Conservation (phyloP, 805 yeast genomes). For the Scheffersomyces coipomensis region DNA sequence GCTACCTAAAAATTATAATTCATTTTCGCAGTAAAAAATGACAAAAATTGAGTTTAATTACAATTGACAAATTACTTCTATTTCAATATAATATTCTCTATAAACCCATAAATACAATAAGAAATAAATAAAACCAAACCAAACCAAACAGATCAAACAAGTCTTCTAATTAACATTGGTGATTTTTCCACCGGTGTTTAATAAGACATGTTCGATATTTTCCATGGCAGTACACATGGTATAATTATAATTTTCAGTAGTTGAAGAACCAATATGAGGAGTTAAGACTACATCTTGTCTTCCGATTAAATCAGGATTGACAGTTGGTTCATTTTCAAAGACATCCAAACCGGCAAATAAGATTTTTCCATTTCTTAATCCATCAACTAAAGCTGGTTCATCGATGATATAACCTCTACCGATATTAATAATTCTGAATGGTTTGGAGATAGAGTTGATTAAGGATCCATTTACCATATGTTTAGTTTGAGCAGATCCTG, state of each 20-base stretch:
- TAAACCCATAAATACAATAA: too few species aligned
- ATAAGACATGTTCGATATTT: slow-evolving; percentile 48
- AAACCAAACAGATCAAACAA: too few species aligned
- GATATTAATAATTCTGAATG: slow-evolving; percentile 66
- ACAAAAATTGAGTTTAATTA: too few species aligned
- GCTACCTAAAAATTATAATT: too few species aligned
- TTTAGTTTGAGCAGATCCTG: slow-evolving; percentile 57
- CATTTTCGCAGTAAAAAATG: too few species aligned
- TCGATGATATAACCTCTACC: slow-evolving; percentile 74
- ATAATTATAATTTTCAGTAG: slow-evolving; percentile 50
- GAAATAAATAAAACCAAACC: too few species aligned
- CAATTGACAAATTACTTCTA: too few species aligned
- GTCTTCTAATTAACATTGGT: slow-evolving; percentile 8
- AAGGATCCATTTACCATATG: slow-evolving; percentile 51
- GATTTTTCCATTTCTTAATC: slow-evolving; percentile 57
- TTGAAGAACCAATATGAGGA: slow-evolving; percentile 74
- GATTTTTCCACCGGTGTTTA: slow-evolving; percentile 2
- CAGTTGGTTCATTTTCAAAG: slow-evolving; percentile 59
- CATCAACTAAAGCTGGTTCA: slow-evolving; percentile 60
- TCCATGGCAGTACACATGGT: slow-evolving; percentile 53
- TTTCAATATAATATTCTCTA: too few species aligned
- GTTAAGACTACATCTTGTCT: slow-evolving; percentile 65
- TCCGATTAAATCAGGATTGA: slow-evolving; percentile 48
- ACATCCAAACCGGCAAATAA: slow-evolving; percentile 74
- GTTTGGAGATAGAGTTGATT: slow-evolving; percentile 47